Evolutionary conservation across 1,139 yeast genomes (phyloP), one percentile per base, ranked within the genome.

Genomic region (Pichia sp.): DNA sequence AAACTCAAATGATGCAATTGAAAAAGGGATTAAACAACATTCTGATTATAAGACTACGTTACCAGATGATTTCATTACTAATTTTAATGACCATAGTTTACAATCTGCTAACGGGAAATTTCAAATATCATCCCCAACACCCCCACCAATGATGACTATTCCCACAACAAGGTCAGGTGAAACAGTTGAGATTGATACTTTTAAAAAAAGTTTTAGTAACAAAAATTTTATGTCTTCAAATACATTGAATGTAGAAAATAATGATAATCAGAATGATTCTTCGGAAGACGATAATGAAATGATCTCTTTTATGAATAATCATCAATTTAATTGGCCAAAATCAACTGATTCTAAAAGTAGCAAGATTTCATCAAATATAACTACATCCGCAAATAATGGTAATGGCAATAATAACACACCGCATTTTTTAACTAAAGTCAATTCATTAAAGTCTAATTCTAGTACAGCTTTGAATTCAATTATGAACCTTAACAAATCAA

Each of bases 141-240:
- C 82, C 3, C 82, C 90, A 0, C 92, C 90, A 1, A 74, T 73
- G 55, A 78, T 86, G 82, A 86, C 95, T 0, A 86, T 86, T 35
- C 92, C 95, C 0, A 85, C 95, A 0, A 83, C 94, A 0, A 65
- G 89, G 48, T 75, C 78, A 30, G 95, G 95, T 2, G 94, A 81
- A 55, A 76, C 92, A 0, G 76, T 85, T 6, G 94, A 85, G 57
- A 84, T 85, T 24, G 82, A 86, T 1, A 72, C 76, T 53, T 41
- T 39, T 7, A 39, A 43, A 12, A 25, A 20, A 30, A n/a, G n/a
- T n/a, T 31, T 24, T 11, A 1, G 16, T 4, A 31, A n/a, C 24
- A 26, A 9, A 29, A 16, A 4, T 7, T 24, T 2, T 20, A 20
- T 25, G 22, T 9, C 26, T 8, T 16, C 23, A 8, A 26, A 28